phyloP scores from a whole-genome alignment of 163 green algal genomes.

The Scenedesmus sp. region DNA sequence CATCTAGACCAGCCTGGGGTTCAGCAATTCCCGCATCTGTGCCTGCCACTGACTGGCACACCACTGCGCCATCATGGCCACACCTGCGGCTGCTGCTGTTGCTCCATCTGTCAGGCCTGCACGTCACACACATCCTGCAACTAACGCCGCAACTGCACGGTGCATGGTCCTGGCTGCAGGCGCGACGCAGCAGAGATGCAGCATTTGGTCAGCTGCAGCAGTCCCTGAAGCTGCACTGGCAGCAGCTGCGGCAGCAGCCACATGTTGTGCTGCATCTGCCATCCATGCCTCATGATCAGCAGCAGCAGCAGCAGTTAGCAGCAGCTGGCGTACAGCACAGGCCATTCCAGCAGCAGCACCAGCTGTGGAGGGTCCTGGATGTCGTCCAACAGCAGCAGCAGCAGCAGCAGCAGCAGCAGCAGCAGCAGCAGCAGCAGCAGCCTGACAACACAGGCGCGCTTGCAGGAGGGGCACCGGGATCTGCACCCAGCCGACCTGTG shows the following conservation, averaged over 20 bases:
- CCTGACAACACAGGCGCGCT: too few species aligned
- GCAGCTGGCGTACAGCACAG: too few species aligned
- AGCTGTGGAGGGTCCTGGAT: neutral
- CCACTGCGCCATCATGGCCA: neutral
- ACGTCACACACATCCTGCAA: neutral
- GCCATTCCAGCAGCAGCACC: neutral
- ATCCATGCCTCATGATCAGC: neutral
- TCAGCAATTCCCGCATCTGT: too few species aligned
- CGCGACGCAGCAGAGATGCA: neutral
- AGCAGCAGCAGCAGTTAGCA: neutral
- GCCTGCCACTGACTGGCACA: too few species aligned
- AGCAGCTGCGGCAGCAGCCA: slow-evolving; percentile 16
- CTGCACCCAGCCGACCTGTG: neutral
- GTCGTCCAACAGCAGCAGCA: neutral
- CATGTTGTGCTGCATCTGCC: neutral
- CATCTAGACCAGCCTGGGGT: too few species aligned
- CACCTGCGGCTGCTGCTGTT: neutral
- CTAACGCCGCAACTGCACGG: too few species aligned
- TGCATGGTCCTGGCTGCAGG: neutral
- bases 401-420: neutral
- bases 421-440: neutral
- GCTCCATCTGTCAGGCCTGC: neutral
- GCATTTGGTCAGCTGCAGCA: neutral
- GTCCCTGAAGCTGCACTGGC: neutral
- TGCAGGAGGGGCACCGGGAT: neutral